Evolutionary conservation across 2,329 filamentous ascomycete species (phyloP).

Genomic region (Aspergillus sp.): DNA sequence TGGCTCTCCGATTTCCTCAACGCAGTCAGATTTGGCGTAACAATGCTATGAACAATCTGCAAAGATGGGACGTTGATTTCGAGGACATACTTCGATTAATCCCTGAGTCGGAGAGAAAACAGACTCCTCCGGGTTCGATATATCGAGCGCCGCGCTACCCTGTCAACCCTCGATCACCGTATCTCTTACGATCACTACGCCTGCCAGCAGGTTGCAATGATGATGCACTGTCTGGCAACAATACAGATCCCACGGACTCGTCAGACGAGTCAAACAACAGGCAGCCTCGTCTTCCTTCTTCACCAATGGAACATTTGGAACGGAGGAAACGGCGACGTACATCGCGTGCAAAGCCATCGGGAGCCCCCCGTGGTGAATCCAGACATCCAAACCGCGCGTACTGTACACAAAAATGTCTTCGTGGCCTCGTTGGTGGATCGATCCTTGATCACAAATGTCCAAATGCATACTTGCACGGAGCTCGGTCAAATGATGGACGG

Average conservation of each 20-base stretch:
- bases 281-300: constrained; percentile 1
- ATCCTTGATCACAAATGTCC: constrained; percentile 3
- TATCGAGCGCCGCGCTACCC: background rate
- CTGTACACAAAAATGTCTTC: constrained; percentile 6
- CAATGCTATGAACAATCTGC: background rate
- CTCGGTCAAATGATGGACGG: background rate
- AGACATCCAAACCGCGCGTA: background rate
- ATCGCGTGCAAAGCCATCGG: background rate
- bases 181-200: background rate
- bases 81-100: constrained; percentile 1
- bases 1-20: background rate
- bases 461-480: background rate
- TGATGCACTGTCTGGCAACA: background rate
- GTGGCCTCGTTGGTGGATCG: background rate
- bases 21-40: constrained; percentile 5
- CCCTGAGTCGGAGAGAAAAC: constrained; percentile 1
- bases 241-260: background rate
- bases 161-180: constrained; percentile 4
- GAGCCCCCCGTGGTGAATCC: background rate
- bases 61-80: constrained; percentile 4
- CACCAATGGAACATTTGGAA: background rate
- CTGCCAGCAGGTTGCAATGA: background rate
- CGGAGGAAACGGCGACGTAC: constrained; percentile 5
- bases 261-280: constrained; percentile 1
- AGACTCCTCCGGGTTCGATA: constrained; percentile 1